Evolutionary conservation across 164 flowering plant species (phyloP).

Genomic region (Paratinospora sagittata): DNA sequence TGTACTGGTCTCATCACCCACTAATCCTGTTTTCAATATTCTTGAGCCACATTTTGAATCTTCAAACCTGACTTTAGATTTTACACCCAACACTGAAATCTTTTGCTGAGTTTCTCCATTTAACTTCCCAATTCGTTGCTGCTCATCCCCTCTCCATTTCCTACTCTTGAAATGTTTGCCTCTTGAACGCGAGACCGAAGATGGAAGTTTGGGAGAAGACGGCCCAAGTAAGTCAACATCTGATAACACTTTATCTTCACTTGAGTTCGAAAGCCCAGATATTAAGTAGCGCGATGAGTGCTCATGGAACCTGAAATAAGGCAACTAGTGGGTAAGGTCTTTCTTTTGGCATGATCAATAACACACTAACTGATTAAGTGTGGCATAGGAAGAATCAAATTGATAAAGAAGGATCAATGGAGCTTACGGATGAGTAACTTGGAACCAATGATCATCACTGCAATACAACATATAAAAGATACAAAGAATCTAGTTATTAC

Average conservation of each 20-base stretch:
- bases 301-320: constrained; percentile 56
- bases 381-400: background rate
- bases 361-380: background rate
- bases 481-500: background rate
- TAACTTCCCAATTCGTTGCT: constrained; percentile 33
- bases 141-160: constrained; percentile 30
- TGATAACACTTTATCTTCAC: constrained; percentile 19
- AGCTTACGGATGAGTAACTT: constrained; percentile 49
- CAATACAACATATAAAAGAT: constrained; percentile 18
- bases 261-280: constrained; percentile 28
- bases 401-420: background rate
- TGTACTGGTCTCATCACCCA: constrained; percentile 16
- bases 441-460: constrained; percentile 68
- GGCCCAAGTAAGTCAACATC: constrained; percentile 22
- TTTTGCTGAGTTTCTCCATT: constrained; percentile 16
- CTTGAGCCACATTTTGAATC: constrained; percentile 17
- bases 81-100: background rate
- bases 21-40: constrained; percentile 13
- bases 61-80: constrained; percentile 19
- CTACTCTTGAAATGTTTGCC: constrained; percentile 49
- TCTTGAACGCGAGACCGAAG: constrained; percentile 67
- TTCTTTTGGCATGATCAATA: background rate
- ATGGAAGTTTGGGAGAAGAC: constrained; percentile 52
- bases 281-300: constrained; percentile 40
- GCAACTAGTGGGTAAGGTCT: background rate